A percentile compares a stretch with the other conserved stretches of the same genome.
These are phyloP conservation scores for Ustilago sp. DNA, from an alignment of 1,284 basidiomycete genomes.

Conservation along the genomic window DNA sequence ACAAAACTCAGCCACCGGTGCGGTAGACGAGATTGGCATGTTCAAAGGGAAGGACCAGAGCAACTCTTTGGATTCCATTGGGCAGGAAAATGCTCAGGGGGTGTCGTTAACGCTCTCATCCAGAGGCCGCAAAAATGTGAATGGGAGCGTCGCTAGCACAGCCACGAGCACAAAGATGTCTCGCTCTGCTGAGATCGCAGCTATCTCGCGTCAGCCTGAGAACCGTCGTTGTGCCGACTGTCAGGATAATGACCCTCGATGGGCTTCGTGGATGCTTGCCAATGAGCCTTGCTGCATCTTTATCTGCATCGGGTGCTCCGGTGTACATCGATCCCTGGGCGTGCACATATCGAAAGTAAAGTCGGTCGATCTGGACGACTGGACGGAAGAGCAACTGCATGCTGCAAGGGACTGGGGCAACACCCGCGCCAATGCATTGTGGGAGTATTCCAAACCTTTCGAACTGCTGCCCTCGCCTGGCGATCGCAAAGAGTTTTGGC, in stretches of 20 bases:
- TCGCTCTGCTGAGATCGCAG: slow-evolving; percentile 62
- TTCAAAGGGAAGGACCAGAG: slow-evolving; percentile 13
- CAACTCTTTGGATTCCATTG: neutral
- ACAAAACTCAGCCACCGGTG: slow-evolving; percentile 1
- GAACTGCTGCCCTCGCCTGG: slow-evolving; percentile 17
- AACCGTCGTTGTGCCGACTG: slow-evolving; percentile 72
- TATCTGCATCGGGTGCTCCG: slow-evolving; percentile 73
- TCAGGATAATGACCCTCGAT: slow-evolving; percentile 69
- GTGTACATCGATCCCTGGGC: slow-evolving; percentile 72
- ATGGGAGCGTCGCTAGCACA: slow-evolving; percentile 17
- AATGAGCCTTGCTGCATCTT: slow-evolving; percentile 69
- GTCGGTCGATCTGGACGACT: slow-evolving; percentile 72
- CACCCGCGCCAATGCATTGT: slow-evolving; percentile 46
- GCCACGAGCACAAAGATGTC: slow-evolving; percentile 36
- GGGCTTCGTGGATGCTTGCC: slow-evolving; percentile 70
- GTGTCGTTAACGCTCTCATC: slow-evolving; percentile 12
- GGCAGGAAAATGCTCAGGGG: neutral
- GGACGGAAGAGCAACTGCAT: slow-evolving; percentile 60
- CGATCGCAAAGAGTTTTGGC: slow-evolving; percentile 50
- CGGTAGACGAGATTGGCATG: slow-evolving; percentile 34
- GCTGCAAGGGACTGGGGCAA: slow-evolving; percentile 59
- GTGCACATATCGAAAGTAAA: slow-evolving; percentile 73
- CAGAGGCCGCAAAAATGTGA: slow-evolving; percentile 4
- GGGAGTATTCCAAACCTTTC: slow-evolving; percentile 47
- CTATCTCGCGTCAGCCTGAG: slow-evolving; percentile 67